Evolutionary conservation across 306 rosid genomes (phyloP).

Genomic region (Medicago arabica): DNA sequence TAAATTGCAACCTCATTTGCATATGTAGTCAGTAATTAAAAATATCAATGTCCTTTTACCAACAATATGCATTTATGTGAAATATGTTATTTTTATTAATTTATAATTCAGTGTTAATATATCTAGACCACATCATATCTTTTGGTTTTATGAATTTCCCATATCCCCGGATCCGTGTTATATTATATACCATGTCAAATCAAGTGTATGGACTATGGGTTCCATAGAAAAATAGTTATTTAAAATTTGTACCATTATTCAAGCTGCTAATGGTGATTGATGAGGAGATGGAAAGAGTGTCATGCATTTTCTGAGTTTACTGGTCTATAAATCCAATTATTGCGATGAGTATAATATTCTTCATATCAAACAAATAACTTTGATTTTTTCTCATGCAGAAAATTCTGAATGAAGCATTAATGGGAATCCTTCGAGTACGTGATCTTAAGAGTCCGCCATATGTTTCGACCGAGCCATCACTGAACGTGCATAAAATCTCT

Average conservation of each 20-base stretch:
- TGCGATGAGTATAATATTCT: constrained; percentile 1
- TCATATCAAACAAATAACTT: background rate
- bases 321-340: background rate
- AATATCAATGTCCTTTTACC: background rate
- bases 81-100: background rate
- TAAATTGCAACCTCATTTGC: background rate
- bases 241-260: constrained; percentile 4
- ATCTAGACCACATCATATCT: background rate
- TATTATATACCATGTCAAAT: background rate
- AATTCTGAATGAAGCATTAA: constrained; percentile 88
- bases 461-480: constrained; percentile 79
- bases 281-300: background rate
- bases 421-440: constrained; percentile 93
- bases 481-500: constrained; percentile 83
- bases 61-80: background rate
- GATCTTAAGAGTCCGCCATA: constrained; percentile 95
- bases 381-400: constrained; percentile 56
- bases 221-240: background rate
- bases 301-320: constrained; percentile 24
- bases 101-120: background rate
- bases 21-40: background rate
- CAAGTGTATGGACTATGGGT: background rate
- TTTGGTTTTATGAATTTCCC: background rate
- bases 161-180: background rate
- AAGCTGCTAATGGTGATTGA: background rate